Percentiles rank a stretch among this genome's conserved stretches.
Evolutionary conservation across 116 monocot species (phyloP).

Genomic region (Trichopus zeylanicus): DNA sequence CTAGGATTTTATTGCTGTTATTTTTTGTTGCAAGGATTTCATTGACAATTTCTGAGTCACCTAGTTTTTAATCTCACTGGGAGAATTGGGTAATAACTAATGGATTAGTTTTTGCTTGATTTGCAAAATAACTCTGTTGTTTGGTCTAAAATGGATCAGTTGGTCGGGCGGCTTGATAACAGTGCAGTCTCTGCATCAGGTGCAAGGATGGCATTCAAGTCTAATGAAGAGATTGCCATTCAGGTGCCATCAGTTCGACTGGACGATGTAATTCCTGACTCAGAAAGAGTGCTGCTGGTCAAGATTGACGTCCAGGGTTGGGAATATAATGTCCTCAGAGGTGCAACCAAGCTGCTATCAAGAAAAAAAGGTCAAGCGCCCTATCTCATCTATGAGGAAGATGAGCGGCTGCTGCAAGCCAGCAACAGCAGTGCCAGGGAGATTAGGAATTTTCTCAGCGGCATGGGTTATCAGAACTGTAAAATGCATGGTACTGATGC

Average conservation of each 20-base stretch:
- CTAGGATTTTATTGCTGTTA: no score
- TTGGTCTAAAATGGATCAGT: slow-evolving; percentile 29
- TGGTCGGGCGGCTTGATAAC: slow-evolving; percentile 89
- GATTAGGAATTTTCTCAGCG: slow-evolving; percentile 56
- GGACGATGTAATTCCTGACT: slow-evolving; percentile 66
- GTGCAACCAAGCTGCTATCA: slow-evolving; percentile 54
- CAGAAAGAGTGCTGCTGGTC: slow-evolving; percentile 44
- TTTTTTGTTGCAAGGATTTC: no score
- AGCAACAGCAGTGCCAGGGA: slow-evolving; percentile 75
- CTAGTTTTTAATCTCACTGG: no score
- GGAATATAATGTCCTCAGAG: slow-evolving; percentile 77
- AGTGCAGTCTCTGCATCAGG: slow-evolving; percentile 87
- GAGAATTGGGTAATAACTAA: not conserved
- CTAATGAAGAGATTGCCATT: slow-evolving; percentile 72
- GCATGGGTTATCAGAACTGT: slow-evolving; percentile 64
- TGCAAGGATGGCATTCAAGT: slow-evolving; percentile 83
- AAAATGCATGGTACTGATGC: slow-evolving; percentile 64
- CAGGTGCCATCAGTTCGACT: slow-evolving; percentile 60
- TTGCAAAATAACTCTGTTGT: slow-evolving; percentile 1
- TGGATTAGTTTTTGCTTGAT: not conserved
- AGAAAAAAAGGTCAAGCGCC: slow-evolving; percentile 57
- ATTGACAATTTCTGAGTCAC: no score
- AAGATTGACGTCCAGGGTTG: slow-evolving; percentile 98
- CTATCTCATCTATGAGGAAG: slow-evolving; percentile 87
- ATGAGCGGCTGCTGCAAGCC: slow-evolving; percentile 64